Percentiles rank a stretch among this genome's conserved stretches.
phyloP scores from a whole-genome alignment of 2,329 filamentous ascomycete species.

The Colletotrichum coccodes region DNA sequence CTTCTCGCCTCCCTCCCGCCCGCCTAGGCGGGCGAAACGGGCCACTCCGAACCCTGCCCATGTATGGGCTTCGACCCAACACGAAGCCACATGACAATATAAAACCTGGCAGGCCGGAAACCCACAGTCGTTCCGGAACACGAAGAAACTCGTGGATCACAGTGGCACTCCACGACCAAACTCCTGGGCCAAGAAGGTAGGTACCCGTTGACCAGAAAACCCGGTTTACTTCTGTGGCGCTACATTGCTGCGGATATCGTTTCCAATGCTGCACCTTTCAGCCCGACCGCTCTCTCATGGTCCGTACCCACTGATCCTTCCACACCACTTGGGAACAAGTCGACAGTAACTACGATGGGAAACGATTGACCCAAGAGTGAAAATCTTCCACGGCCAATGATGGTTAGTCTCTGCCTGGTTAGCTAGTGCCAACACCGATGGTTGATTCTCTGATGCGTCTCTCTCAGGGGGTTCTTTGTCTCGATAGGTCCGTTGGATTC shows the following conservation, averaged over 20 bases:
- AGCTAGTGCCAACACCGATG: too few species aligned
- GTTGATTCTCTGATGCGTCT: too few species aligned
- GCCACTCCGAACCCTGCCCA: neutral
- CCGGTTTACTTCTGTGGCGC: neutral
- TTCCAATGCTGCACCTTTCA: neutral
- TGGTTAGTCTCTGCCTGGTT: too few species aligned
- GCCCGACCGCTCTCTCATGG: neutral
- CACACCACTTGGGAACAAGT: too few species aligned
- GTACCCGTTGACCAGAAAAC: neutral
- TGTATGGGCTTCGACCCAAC: neutral
- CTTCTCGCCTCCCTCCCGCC: neutral
- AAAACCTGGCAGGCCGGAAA: neutral
- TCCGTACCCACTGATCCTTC: neutral
- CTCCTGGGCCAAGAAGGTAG: neutral
- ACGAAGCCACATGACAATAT: neutral
- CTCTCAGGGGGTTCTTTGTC: too few species aligned
- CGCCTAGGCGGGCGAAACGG: neutral
- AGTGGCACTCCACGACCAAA: neutral
- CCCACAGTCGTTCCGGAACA: neutral
- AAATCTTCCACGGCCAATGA: neutral
- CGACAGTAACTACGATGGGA: neutral
- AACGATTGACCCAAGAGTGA: neutral
- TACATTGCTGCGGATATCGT: neutral
- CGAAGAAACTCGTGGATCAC: neutral
- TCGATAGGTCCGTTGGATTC: too few species aligned